Conservation (phyloP, 164 flowering plant species). For the Berberis vulgaris region DNA sequence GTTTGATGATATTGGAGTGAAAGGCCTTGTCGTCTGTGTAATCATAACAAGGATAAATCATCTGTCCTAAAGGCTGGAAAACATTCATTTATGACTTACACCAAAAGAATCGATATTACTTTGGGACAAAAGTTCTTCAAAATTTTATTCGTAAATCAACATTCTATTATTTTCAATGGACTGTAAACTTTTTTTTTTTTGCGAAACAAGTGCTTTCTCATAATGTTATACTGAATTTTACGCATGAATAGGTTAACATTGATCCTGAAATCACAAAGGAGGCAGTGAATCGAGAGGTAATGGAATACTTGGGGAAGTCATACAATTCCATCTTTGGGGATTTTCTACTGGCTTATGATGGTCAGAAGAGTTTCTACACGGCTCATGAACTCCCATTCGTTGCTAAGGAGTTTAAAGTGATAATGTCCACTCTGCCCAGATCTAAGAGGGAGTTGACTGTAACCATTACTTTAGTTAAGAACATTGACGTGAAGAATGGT, state of each 20-base stretch:
- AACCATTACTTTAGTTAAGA: constrained; percentile 73
- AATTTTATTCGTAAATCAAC: not conserved
- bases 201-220: not conserved
- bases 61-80: no score
- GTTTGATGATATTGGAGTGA: no score
- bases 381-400: constrained; percentile 45
- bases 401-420: constrained; percentile 52
- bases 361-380: constrained; percentile 40
- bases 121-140: no score
- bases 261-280: constrained; percentile 14
- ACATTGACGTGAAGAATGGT: constrained; percentile 83
- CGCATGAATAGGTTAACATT: constrained; percentile 22
- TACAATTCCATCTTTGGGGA: constrained; percentile 36
- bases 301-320: constrained; percentile 35
- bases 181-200: not conserved
- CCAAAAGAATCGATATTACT: no score
- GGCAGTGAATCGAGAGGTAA: constrained; percentile 35
- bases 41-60: no score
- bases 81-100: no score
- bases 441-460: constrained; percentile 67
- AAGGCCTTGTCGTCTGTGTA: no score
- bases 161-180: not conserved
- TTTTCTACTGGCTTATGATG: constrained; percentile 58
- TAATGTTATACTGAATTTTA: constrained; percentile 14
- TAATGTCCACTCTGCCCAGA: constrained; percentile 58